phyloP scores from a whole-genome alignment of 495 filamentous ascomycete species.

The Neohortaea acidophila region DNA sequence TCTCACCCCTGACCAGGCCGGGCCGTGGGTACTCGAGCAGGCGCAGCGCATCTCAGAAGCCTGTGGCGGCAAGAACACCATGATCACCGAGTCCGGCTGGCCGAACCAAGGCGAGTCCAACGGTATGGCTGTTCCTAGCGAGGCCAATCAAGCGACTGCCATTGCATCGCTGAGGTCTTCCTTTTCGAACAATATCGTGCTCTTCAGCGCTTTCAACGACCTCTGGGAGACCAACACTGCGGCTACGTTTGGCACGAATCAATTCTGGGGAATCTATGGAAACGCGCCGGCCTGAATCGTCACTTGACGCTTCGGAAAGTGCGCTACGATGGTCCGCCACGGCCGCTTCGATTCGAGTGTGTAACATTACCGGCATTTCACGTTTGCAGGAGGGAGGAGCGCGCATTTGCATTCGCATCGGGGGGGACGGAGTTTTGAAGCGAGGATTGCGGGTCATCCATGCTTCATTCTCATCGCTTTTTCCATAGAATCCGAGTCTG shows the following conservation, averaged over 20 bases:
- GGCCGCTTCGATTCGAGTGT: no score
- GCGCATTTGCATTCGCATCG: no score
- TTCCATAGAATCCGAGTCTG: no score
- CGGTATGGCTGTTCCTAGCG: conserved; percentile 45
- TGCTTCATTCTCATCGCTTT: no score
- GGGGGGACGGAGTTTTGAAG: no score
- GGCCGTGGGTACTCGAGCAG: conserved; percentile 43
- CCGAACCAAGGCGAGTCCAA: conserved; percentile 51
- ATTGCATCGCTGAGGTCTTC: conserved; percentile 43
- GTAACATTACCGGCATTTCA: no score
- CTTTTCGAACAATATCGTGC: conserved; percentile 41
- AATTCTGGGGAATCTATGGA: conserved; percentile 49
- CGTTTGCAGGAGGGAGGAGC: no score
- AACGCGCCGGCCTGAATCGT: no score
- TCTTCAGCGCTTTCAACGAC: conserved; percentile 66
- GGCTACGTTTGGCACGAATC: conserved; percentile 51
- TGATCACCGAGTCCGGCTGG: conserved; percentile 77
- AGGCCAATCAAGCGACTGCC: conserved; percentile 46
- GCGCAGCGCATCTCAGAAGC: conserved; percentile 37
- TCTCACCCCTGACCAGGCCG: conserved; percentile 40
- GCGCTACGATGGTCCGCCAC: no score
- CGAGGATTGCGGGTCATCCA: no score
- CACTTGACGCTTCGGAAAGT: conserved; percentile 1
- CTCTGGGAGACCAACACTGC: conserved; percentile 58
- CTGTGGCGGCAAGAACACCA: conserved; percentile 39